A percentile compares a stretch with the other conserved stretches of the same genome.
Conservation (phyloP, 1,284 basidiomycete species). For the Cystobasidium sp. region DNA sequence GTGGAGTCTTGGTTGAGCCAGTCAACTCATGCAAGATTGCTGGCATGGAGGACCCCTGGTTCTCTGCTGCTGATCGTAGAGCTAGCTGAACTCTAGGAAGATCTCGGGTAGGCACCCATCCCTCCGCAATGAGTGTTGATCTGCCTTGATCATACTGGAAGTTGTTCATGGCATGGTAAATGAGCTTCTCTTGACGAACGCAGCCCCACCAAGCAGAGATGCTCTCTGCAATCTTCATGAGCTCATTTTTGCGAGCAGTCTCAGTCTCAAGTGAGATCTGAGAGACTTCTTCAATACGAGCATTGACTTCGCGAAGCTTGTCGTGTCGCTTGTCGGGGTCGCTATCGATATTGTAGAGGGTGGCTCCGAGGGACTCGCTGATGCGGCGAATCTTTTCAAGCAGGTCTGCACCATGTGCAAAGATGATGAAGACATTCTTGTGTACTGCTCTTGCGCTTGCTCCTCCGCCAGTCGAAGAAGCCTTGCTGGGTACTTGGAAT, state of each 20-base stretch:
- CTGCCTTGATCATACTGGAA: conserved; percentile 92
- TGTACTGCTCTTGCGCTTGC: conserved; percentile 66
- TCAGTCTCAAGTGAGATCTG: conserved; percentile 88
- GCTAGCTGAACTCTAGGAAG: conserved; percentile 85
- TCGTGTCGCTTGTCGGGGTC: conserved; percentile 90
- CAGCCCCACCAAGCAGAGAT: conserved; percentile 92
- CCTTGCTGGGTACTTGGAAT: conserved; percentile 81
- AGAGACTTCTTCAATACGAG: conserved; percentile 89
- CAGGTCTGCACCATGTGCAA: conserved; percentile 91
- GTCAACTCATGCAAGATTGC: conserved; percentile 90
- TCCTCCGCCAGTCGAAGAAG: conserved; percentile 60
- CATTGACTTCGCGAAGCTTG: conserved; percentile 83
- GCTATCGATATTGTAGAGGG: conserved; percentile 92
- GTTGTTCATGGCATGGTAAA: conserved; percentile 91
- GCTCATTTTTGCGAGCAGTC: conserved; percentile 80
- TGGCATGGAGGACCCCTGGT: conserved; percentile 77
- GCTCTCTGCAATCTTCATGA: conserved; percentile 82
- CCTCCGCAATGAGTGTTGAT: conserved; percentile 95
- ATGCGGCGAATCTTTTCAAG: conserved; percentile 98
- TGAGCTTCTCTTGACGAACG: conserved; percentile 91
- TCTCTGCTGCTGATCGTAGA: conserved; percentile 84
- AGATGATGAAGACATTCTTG: conserved; percentile 99
- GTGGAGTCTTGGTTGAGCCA: conserved; percentile 82
- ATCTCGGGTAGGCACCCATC: conserved; percentile 94
- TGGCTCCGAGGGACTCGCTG: conserved; percentile 91